Base-by-base conservation (phyloP, 192 early-diverging fungal genomes). In the Radiomyces spectabilis region DNA sequence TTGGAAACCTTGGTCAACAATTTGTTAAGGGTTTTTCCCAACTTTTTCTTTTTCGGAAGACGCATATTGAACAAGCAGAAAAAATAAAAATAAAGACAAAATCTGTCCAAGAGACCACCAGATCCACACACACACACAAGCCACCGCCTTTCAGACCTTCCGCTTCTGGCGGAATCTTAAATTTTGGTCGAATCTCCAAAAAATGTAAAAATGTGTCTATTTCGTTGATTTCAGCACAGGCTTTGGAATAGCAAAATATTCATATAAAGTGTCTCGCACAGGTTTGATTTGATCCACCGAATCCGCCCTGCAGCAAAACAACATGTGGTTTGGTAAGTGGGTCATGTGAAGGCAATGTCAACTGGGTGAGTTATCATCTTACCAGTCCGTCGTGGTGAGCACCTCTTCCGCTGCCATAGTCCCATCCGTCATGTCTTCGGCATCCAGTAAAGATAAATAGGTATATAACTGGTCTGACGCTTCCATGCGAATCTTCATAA, bases 381-480 rank as follows among this genome's bases (percentile, higher is more conserved):
- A 85, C 87, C 87, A 90, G 47, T 90, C 78, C 6, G 82, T 85
- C 21, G 57, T 72, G 12, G 78, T 59, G 9, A 90, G 50, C 21
- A 88, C 57, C 26, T 85, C 77, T 35, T 85, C 85, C 16, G 77
- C 75, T 51, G 80, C 53, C 55, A 68, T 58, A 9, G 66, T 55
- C 15, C 58, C 72, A 5, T 69, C 69, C 2, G 58, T 59, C 3
- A 65, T 38, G 34, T 77, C 73, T 16, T 79, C 76, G 2, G 72
- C 73, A 26, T 75, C 77, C 31, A 57, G 46, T 15, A 80, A 72
- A 7, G 76, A 71, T 19, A 91, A 25, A 41, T 76, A 78, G 34
- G 88, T 42, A 65, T 86, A 93, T 27, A 93, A 61, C 39, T 82
- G 73, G 51, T 93, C 91, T 1, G 91, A 82, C 0, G 81, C 72